Percentiles rank a stretch among this genome's conserved stretches.
Conservation (phyloP, 106 monocot genomes). For the Apostasia shenzhenica region DNA sequence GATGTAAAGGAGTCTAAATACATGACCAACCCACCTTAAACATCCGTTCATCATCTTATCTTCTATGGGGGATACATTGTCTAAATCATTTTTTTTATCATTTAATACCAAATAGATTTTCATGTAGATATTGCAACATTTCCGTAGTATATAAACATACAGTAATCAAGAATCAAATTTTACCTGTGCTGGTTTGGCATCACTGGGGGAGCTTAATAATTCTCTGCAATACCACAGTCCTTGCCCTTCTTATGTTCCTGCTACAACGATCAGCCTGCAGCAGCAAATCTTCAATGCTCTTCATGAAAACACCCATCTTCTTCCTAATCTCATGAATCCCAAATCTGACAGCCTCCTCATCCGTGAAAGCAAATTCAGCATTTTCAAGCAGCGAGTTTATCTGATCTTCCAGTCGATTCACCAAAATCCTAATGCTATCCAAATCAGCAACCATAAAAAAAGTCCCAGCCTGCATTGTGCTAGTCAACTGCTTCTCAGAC, state of each 20-base stretch:
- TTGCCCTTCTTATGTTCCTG: conserved; percentile 51
- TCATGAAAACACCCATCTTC: conserved; percentile 52
- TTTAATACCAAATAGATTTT: too few relatives aligned
- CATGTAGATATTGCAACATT: too few relatives aligned
- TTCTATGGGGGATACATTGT: too few relatives aligned
- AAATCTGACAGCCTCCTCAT: conserved; percentile 54
- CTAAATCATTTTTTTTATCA: too few relatives aligned
- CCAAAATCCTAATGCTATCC: conserved; percentile 46
- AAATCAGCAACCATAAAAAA: conserved; percentile 45
- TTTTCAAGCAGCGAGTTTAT: conserved; percentile 27
- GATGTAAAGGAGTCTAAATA: too few relatives aligned
- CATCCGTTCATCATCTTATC: too few relatives aligned
- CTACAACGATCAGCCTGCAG: conserved; percentile 61
- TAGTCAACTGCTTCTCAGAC: conserved; percentile 39
- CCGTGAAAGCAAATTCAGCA: conserved; percentile 41
- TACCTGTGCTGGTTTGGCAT: background rate
- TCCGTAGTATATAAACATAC: too few relatives aligned
- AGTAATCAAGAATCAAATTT: too few relatives aligned
- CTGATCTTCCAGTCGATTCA: conserved; percentile 51
- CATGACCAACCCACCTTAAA: too few relatives aligned
- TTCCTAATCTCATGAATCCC: conserved; percentile 61
- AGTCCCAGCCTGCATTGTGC: conserved; percentile 51
- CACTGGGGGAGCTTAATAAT: conserved; percentile 22
- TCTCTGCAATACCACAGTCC: conserved; percentile 47
- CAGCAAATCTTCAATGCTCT: conserved; percentile 45